Percentiles rank a stretch among this genome's conserved stretches.
Conservation (phyloP, 2,329 filamentous ascomycete genomes). For the Aureobasidium sp. region DNA sequence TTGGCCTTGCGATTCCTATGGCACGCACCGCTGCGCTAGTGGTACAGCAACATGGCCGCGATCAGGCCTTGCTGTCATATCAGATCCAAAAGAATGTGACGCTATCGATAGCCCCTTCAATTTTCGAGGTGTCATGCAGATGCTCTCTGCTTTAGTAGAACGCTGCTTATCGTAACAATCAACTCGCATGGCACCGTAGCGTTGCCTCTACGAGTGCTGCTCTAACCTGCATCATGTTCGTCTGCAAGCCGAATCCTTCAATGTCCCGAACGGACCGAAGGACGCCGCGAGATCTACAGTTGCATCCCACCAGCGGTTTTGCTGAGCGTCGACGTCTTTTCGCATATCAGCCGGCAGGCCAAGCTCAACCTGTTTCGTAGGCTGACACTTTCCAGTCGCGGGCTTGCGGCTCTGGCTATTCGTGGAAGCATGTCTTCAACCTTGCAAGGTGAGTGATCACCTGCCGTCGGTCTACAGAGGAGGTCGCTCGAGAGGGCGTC, state of each 20-base stretch:
- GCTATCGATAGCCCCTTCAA: background rate
- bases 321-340: background rate
- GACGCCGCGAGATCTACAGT: slow-evolving; percentile 5
- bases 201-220: background rate
- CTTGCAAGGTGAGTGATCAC: background rate
- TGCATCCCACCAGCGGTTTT: background rate
- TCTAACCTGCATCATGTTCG: background rate
- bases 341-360: background rate
- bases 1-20: background rate
- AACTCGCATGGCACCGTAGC: background rate
- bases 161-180: background rate
- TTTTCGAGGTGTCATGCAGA: background rate
- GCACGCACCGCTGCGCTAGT: background rate
- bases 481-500: background rate
- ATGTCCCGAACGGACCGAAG: slow-evolving; percentile 1
- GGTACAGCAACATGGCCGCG: background rate
- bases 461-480: background rate
- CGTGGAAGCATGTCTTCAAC: slow-evolving; percentile 3
- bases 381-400: background rate
- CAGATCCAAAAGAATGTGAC: background rate
- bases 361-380: background rate
- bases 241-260: background rate
- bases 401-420: slow-evolving; percentile 3
- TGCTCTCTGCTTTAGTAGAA: slow-evolving; percentile 1
- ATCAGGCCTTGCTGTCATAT: background rate